Conservation (phyloP, 2,329 filamentous ascomycete genomes). For the Reticulascus tulasneorum region DNA sequence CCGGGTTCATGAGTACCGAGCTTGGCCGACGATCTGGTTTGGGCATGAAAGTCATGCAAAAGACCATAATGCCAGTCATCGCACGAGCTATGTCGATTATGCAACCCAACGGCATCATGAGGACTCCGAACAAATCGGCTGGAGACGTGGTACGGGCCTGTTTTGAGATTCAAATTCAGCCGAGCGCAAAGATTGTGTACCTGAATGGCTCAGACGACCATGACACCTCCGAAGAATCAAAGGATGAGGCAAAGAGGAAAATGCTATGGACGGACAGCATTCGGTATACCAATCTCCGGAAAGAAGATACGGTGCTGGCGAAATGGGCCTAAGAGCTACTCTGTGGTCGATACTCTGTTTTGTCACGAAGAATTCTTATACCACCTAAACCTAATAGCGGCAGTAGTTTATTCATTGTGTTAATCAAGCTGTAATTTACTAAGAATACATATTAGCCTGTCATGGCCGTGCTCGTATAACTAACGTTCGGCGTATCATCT, state of each 20-base stretch:
- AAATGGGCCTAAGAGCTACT: too few species aligned
- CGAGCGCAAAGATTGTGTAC: conserved; percentile 24
- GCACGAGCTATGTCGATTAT: conserved; percentile 18
- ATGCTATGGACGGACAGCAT: conserved; percentile 23
- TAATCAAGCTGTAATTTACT: too few species aligned
- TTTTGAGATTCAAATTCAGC: conserved; percentile 26
- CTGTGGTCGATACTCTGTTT: too few species aligned
- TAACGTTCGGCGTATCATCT: too few species aligned
- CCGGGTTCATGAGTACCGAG: conserved; percentile 31
- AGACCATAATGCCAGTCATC: conserved; percentile 19
- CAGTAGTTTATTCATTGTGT: too few species aligned
- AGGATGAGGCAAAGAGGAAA: conserved; percentile 23
- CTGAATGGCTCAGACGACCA: conserved; percentile 27
- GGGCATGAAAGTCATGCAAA: conserved; percentile 18
- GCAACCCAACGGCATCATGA: conserved; percentile 24
- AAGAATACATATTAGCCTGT: too few species aligned
- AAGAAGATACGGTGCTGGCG: background rate
- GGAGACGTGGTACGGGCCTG: conserved; percentile 25
- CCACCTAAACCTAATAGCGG: too few species aligned
- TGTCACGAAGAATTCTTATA: too few species aligned
- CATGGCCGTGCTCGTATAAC: too few species aligned
- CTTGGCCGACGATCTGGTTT: conserved; percentile 23
- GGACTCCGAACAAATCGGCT: conserved; percentile 28
- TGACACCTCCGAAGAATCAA: conserved; percentile 24
- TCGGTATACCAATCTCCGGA: background rate